Base-by-base conservation (phyloP, 1,139 yeast species). In the Candida anutae region DNA sequence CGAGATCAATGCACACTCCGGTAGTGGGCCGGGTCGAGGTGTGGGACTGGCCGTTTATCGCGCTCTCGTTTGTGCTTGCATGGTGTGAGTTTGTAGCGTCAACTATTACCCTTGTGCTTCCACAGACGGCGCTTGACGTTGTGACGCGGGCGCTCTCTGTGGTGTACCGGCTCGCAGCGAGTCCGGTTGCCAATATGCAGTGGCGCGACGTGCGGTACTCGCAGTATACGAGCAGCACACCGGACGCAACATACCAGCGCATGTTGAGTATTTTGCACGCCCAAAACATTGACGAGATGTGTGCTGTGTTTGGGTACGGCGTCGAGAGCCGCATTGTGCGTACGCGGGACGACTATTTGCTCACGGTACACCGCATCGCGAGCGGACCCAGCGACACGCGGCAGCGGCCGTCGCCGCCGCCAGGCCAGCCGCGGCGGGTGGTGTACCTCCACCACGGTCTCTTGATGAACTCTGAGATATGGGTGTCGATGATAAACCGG, bases 371-470 rank as follows among this genome's bases (percentile, higher is more conserved):
- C 28, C 40, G 62, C 13, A 40, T 58, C 9, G 37, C 36, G 10
- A 13, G 23, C 8, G 13, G 13, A 6, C 10, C 12, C 6, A 10
- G 19, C 19, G 19, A 8, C 10, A 10, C 19, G 10, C 19, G 19
- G 19, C n/a, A n/a, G n/a, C n/a, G n/a, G n/a, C n/a, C n/a, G n/a
- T n/a, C n/a, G n/a, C 19, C 19, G 8, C 9, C 19, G 19, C 13
- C 23, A 6, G 10, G 6, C 13, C 12, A 6, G 8, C 3, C 42
- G 27, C 9, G 42, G 25, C 70, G 63, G 30, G 77, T 79, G 2
- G 80, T 82, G 0, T 88, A 84, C 46, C 62, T 88, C 30, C 97
- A 88, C 46, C 97, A 88, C 50, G 97, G 97, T 0, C 61, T 88
- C 31, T 64, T 88, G 39, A 88, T 88, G 96, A 77, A 79, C 47